phyloP scores from a whole-genome alignment of 192 early-diverging fungal species.

The Gryganskiella cystojenkinii region DNA sequence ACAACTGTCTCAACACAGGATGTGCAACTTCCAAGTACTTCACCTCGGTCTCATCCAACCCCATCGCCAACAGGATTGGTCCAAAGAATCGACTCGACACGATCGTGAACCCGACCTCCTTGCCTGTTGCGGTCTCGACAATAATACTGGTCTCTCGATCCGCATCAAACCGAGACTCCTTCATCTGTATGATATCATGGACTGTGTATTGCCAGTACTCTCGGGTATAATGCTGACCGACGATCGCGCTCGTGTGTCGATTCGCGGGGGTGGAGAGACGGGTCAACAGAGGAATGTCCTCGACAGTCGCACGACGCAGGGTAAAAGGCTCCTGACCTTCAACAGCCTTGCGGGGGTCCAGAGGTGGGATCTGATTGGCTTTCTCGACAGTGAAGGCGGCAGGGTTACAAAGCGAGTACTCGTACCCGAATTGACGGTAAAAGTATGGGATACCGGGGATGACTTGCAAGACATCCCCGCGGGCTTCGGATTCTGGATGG shows the following conservation, averaged over 20 bases:
- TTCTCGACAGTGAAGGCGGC: constrained; percentile 5
- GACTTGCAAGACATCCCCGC: constrained; percentile 40
- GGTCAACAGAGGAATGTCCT: constrained; percentile 26
- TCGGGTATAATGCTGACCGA: constrained; percentile 4
- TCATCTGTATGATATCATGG: constrained; percentile 3
- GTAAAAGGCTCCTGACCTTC: constrained; percentile 10
- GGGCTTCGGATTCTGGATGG: constrained; percentile 36
- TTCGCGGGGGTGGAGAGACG: background rate
- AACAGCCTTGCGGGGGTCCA: constrained; percentile 7
- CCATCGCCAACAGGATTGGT: background rate
- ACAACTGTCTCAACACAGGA: constrained; percentile 21
- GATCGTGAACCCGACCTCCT: constrained; percentile 21
- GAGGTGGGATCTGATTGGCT: constrained; percentile 4
- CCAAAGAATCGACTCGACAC: constrained; percentile 4
- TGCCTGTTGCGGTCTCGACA: constrained; percentile 1
- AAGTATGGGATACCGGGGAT: constrained; percentile 33
- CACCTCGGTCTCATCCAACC: constrained; percentile 9
- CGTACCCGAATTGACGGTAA: constrained; percentile 49
- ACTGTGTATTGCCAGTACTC: constrained; percentile 37
- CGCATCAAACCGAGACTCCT: constrained; percentile 13
- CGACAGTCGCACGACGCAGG: constrained; percentile 1
- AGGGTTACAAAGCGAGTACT: background rate
- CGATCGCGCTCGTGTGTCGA: background rate
- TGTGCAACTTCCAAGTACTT: background rate
- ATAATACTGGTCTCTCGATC: constrained; percentile 30